Conservation (phyloP, 1,284 basidiomycete genomes). For the Exobasidium cylindrosporum region DNA sequence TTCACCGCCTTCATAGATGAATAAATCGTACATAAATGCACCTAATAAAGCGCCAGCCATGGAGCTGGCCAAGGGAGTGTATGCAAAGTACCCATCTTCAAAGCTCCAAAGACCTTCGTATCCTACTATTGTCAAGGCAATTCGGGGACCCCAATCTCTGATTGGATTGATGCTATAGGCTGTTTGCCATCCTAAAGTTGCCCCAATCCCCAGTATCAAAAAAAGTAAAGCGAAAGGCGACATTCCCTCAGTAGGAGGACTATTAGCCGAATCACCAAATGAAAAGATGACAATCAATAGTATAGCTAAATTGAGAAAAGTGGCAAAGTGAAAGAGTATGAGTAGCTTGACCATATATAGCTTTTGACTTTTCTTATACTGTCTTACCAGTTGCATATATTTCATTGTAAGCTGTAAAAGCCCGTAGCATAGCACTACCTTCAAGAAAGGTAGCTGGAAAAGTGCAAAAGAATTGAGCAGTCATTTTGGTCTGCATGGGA, state of each 20-base stretch:
- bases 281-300: conserved; percentile 21
- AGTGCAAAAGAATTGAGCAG: conserved; percentile 17
- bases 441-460: conserved; percentile 12
- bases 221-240: conserved; percentile 62
- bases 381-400: conserved; percentile 17
- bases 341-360: background rate
- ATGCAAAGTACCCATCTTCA: conserved; percentile 71
- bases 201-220: conserved; percentile 62
- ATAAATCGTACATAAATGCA: conserved; percentile 51
- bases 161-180: conserved; percentile 66
- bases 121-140: conserved; percentile 64
- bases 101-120: conserved; percentile 60
- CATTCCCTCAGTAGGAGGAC: conserved; percentile 22
- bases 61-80: conserved; percentile 62
- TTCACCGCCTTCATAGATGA: conserved; percentile 54
- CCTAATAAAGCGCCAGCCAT: conserved; percentile 54
- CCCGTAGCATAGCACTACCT: background rate
- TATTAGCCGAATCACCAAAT: conserved; percentile 19
- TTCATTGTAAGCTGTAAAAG: conserved; percentile 22
- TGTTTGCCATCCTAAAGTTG: conserved; percentile 33
- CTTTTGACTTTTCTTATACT: background rate
- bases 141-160: conserved; percentile 65
- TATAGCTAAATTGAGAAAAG: too few species aligned
- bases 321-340: background rate
- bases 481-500: conserved; percentile 34